These are phyloP conservation scores for Pseudogymnoascus sp. DNA, from an alignment of 2,329 filamentous ascomycete species.

Conservation along the genomic window DNA sequence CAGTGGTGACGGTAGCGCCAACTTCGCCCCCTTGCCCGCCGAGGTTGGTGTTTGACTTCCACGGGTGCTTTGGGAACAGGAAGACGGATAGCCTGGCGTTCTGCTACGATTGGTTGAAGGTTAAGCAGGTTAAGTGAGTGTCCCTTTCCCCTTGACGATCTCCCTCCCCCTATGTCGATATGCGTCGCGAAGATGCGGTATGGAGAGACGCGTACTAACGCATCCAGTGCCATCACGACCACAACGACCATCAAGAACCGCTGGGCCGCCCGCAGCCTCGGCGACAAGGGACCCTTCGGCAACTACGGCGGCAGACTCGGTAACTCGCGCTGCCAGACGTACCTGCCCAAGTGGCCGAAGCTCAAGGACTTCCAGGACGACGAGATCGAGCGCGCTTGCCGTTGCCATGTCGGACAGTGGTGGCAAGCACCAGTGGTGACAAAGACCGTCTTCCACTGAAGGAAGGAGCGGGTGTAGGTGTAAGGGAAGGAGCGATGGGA, in stretches of 20 bases:
- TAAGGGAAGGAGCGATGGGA: background rate
- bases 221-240: background rate
- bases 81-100: constrained; percentile 3
- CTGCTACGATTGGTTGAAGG: constrained; percentile 1
- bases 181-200: background rate
- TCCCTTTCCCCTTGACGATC: background rate
- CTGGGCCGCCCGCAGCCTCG: background rate
- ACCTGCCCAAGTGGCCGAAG: constrained; percentile 3
- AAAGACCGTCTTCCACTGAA: background rate
- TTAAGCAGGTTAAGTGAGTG: constrained; percentile 6
- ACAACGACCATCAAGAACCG: constrained; percentile 3
- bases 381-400: constrained; percentile 2
- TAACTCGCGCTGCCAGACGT: background rate
- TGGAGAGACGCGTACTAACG: background rate
- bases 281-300: background rate
- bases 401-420: constrained; percentile 4
- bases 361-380: constrained; percentile 10
- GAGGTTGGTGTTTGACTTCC: constrained; percentile 6
- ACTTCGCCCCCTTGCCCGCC: background rate
- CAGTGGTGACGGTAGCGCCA: background rate
- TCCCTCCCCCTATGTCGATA: background rate
- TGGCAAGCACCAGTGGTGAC: constrained; percentile 7
- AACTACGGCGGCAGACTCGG: background rate
- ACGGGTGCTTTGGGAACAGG: background rate
- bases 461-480: too few relatives aligned